phyloP scores from a whole-genome alignment of 1,284 basidiomycete genomes.

The Boletus mariae region DNA sequence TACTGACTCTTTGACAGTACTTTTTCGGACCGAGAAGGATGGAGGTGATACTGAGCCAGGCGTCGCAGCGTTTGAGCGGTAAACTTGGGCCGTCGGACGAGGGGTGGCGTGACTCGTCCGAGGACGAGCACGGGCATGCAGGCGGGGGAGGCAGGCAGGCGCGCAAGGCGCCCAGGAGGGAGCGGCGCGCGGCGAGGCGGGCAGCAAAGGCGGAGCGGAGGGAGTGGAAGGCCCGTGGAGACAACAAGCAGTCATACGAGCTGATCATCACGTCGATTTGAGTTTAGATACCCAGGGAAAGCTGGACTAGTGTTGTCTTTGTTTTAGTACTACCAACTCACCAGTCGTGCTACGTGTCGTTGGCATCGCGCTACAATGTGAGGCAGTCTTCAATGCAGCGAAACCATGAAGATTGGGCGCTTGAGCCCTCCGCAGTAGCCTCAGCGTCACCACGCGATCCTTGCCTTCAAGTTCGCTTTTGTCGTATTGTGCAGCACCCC shows the following conservation, averaged over 20 bases:
- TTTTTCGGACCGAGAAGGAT: conserved; percentile 33
- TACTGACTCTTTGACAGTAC: conserved; percentile 19
- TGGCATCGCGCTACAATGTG: no score
- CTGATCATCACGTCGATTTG: conserved; percentile 15
- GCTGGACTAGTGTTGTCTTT: no score
- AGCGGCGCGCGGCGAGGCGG: conserved; percentile 3
- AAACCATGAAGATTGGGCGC: no score
- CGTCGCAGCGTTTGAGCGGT: conserved; percentile 28
- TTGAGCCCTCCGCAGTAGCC: no score
- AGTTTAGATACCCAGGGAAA: neutral
- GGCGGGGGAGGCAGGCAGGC: neutral
- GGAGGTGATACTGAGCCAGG: conserved; percentile 31
- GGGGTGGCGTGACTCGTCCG: conserved; percentile 3
- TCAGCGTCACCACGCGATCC: no score
- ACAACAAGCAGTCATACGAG: conserved; percentile 20
- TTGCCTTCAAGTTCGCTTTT: no score
- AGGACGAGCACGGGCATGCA: neutral
- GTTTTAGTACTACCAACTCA: no score
- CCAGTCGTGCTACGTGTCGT: no score
- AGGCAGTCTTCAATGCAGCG: no score
- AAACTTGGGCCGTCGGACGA: conserved; percentile 18
- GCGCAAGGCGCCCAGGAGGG: neutral
- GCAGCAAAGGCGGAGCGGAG: conserved; percentile 13
- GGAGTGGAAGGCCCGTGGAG: conserved; percentile 15
- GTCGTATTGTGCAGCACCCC: no score